Evolutionary conservation across 352 stramenopile genomes (phyloP), one percentile per base, ranked within the genome.

Genomic region (Aphanomyces cochlioides): DNA sequence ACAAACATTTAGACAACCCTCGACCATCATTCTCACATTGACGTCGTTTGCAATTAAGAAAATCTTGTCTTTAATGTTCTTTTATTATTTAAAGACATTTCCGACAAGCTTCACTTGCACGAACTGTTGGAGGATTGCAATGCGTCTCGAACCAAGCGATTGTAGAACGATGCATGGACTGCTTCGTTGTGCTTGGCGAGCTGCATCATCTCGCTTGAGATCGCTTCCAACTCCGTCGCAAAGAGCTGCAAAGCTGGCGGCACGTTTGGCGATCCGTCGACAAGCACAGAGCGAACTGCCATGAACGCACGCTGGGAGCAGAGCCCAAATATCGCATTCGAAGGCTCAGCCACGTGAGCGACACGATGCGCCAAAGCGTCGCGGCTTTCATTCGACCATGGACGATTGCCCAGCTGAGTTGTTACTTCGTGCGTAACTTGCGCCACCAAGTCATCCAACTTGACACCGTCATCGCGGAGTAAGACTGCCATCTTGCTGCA

Each of bases 141-240:
- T 10, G 63, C 63, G 10, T 69, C 63, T 5, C 50, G 41, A 13
- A 89, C 74, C 43, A 89, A 77, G 47, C 19, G 57, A 67, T 90
- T 93, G 80, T 93, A 93, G 36, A 86, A 71, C 7, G 78, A 68
- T 38, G 76, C 83, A 54, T 90, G 78, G 17, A 90, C 82, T 8
- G 58, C 76, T 60, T 91, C 81, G 50, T 93, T 93, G 76, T 90
- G 85, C 68, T 81, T 78, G n/a, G 75, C 79, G 17, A 93, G 73
- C 41, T 76, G 78, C 40, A 66, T 74, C 40, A 89, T 65, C 34
- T 65, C 64, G 12, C 40, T 37, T 17, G 70, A 79, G 12, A 82
- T 40, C 38, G 76, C 75, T 10, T 57, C 64, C 12, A 92, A 74
- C 21, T 90, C 80, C 0, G 50, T 37, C 1, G 77, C 77, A 63